Conservation (phyloP, 345 rosid genomes). For the Camelina sativa region DNA sequence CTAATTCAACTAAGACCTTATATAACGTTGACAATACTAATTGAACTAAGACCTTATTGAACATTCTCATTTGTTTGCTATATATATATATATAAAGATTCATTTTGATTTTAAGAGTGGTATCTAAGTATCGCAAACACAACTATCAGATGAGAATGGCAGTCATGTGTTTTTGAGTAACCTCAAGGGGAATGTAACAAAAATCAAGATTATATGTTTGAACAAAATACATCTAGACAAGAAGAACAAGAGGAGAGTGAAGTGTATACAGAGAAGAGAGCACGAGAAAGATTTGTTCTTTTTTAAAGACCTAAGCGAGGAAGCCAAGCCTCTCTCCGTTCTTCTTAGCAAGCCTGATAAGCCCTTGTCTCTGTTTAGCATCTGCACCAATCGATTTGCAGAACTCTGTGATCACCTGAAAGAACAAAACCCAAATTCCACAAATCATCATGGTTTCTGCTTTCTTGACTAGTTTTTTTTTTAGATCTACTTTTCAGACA, state of each 20-base stretch:
- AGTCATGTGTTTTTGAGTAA: slow-evolving; percentile 11
- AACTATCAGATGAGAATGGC: slow-evolving; percentile 18
- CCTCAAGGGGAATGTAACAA: slow-evolving; percentile 5
- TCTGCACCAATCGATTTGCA: slow-evolving; percentile 98
- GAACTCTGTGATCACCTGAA: slow-evolving; percentile 83
- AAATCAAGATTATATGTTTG: slow-evolving; percentile 25
- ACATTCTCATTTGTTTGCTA: neutral
- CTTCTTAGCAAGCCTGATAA: slow-evolving; percentile 95
- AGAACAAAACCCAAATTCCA: slow-evolving; percentile 6
- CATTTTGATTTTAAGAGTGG: slow-evolving; percentile 12
- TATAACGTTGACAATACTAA: neutral
- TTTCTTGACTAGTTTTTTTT: neutral
- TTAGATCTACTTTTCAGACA: neutral
- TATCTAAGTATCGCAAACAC: neutral
- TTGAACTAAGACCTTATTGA: neutral
- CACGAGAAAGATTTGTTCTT: neutral
- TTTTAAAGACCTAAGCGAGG: slow-evolving; percentile 59
- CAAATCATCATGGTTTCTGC: neutral
- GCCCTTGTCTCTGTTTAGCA: slow-evolving; percentile 93
- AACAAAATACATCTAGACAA: slow-evolving; percentile 39
- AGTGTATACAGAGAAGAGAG: slow-evolving; percentile 11
- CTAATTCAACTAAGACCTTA: neutral
- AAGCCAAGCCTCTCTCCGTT: slow-evolving; percentile 96
- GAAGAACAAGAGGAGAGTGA: slow-evolving; percentile 6
- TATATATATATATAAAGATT: neutral